These are phyloP conservation scores for Actinidia polygama DNA, from an alignment of 179 eudicot genomes.

Conservation along the genomic window DNA sequence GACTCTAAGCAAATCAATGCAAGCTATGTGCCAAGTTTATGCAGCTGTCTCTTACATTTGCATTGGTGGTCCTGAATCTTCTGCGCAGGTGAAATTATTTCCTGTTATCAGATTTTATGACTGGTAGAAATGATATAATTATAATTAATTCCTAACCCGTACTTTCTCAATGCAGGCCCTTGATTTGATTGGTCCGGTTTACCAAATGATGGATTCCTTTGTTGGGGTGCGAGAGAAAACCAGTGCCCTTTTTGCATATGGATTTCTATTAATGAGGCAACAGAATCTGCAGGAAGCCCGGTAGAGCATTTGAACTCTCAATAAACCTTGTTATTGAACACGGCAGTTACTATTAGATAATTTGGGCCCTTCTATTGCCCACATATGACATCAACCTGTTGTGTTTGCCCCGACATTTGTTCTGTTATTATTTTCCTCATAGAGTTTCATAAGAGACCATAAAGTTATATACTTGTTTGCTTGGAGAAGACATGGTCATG, in stretches of 20 bases:
- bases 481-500: neutral
- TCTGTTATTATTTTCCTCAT: neutral
- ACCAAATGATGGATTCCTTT: slow-evolving; percentile 77
- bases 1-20: slow-evolving; percentile 86
- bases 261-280: slow-evolving; percentile 92
- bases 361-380: neutral
- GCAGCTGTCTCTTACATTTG: slow-evolving; percentile 91
- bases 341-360: neutral
- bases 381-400: neutral
- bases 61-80: slow-evolving; percentile 88
- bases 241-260: slow-evolving; percentile 83
- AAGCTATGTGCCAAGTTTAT: slow-evolving; percentile 92
- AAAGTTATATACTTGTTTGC: neutral
- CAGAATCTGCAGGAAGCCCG: slow-evolving; percentile 95
- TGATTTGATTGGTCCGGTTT: slow-evolving; percentile 91
- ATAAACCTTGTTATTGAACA: slow-evolving; percentile 2
- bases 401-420: slow-evolving; percentile 1
- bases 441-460: neutral
- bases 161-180: slow-evolving; percentile 60
- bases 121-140: neutral
- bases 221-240: slow-evolving; percentile 93
- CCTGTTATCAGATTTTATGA: neutral
- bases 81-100: slow-evolving; percentile 56
- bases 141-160: slow-evolving; percentile 7
- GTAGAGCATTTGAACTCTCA: slow-evolving; percentile 39